Percentiles rank a stretch among this genome's conserved stretches.
These are phyloP conservation scores for Aspergillus sp. DNA, from an alignment of 2,329 filamentous ascomycete species.

Conservation along the genomic window DNA sequence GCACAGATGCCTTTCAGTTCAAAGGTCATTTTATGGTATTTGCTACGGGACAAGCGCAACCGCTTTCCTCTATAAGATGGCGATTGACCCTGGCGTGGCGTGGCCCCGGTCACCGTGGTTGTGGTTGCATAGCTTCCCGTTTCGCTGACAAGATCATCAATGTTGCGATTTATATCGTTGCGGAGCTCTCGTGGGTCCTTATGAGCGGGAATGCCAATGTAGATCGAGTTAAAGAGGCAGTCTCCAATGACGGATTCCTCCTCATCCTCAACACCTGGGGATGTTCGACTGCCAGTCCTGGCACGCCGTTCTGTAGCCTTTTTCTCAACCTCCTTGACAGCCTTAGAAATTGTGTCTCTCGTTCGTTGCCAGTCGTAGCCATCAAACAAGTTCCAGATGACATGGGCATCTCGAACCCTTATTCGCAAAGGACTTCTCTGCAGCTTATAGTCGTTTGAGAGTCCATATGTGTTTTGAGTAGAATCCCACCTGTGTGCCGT, in stretches of 20 bases:
- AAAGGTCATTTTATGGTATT: slow-evolving; percentile 90
- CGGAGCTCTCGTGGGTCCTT: slow-evolving; percentile 78
- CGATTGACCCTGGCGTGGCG: slow-evolving; percentile 30
- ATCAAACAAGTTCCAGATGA: slow-evolving; percentile 98
- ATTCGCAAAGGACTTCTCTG: slow-evolving; percentile 69
- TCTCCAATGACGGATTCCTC: slow-evolving; percentile 87
- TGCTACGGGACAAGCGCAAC: slow-evolving; percentile 76
- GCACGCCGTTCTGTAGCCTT: slow-evolving; percentile 72
- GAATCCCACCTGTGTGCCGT: slow-evolving; percentile 79
- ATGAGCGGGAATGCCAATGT: slow-evolving; percentile 86
- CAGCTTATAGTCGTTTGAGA: slow-evolving; percentile 57
- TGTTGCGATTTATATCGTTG: slow-evolving; percentile 77
- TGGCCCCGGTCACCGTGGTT: slow-evolving; percentile 46
- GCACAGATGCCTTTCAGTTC: slow-evolving; percentile 80
- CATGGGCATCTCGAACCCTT: slow-evolving; percentile 76
- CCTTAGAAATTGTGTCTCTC: slow-evolving; percentile 77
- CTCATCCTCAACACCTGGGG: slow-evolving; percentile 56
- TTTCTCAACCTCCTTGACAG: slow-evolving; percentile 80
- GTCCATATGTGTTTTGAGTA: slow-evolving; percentile 67
- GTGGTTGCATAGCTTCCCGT: slow-evolving; percentile 84
- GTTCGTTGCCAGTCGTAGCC: slow-evolving; percentile 95
- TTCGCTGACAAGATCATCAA: slow-evolving; percentile 82
- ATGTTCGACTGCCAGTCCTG: slow-evolving; percentile 52
- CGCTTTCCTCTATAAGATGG: slow-evolving; percentile 47
- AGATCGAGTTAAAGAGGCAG: slow-evolving; percentile 97